These are phyloP conservation scores for Lodderomyces beijingensis DNA, from an alignment of 1,139 yeast genomes.

Conservation along the genomic window DNA sequence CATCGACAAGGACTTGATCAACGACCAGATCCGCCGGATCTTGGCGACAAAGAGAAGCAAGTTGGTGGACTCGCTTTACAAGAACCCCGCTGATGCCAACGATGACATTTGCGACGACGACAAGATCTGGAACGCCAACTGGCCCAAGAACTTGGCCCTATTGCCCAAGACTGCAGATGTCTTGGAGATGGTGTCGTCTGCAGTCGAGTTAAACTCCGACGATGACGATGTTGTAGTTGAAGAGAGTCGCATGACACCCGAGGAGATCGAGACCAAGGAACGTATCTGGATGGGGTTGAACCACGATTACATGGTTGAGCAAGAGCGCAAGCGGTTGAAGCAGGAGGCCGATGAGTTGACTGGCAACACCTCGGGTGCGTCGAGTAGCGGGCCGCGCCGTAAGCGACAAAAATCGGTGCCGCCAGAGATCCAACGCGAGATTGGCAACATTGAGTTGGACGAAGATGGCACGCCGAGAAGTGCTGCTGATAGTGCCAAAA, in stretches of 20 bases:
- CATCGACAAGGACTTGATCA: conserved; percentile 14
- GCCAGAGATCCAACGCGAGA: conserved; percentile 25
- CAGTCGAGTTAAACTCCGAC: conserved; percentile 52
- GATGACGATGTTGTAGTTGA: conserved; percentile 82
- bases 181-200: conserved; percentile 52
- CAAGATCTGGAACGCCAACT: conserved; percentile 24
- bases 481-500: conserved; percentile 72
- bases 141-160: conserved; percentile 51
- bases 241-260: conserved; percentile 53
- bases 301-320: conserved; percentile 79
- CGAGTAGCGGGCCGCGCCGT: conserved; percentile 19
- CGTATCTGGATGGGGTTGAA: conserved; percentile 85
- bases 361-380: conserved; percentile 61
- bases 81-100: conserved; percentile 9
- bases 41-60: conserved; percentile 14
- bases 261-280: conserved; percentile 67
- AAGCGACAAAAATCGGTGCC: conserved; percentile 30
- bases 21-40: conserved; percentile 14
- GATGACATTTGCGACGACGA: conserved; percentile 9
- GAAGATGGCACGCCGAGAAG: conserved; percentile 45
- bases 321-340: conserved; percentile 79
- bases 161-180: conserved; percentile 56
- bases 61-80: conserved; percentile 12
- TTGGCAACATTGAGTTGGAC: conserved; percentile 38
- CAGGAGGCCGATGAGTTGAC: conserved; percentile 81